A percentile compares a stretch with the other conserved stretches of the same genome.
These are phyloP conservation scores for Vitellaria paradoxa DNA, from an alignment of 179 eudicot genomes.

Conservation along the genomic window DNA sequence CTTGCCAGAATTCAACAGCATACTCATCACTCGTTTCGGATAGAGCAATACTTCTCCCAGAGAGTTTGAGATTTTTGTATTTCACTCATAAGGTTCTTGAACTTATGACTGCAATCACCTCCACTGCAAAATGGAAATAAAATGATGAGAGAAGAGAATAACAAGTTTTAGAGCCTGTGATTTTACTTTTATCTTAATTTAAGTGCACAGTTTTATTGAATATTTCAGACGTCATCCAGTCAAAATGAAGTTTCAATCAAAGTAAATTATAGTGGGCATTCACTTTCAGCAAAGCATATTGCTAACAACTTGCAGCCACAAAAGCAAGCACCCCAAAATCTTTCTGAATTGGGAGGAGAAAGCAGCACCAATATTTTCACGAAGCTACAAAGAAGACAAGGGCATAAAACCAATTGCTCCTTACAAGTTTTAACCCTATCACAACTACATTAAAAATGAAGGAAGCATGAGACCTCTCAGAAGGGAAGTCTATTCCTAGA, in stretches of 20 bases:
- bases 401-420: too few species aligned
- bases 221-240: too few species aligned
- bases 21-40: constrained; percentile 67
- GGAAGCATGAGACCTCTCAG: too few species aligned
- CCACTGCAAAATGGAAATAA: constrained; percentile 57
- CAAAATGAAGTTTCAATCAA: background rate
- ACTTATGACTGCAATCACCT: constrained; percentile 83
- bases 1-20: background rate
- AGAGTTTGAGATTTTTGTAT: constrained; percentile 57
- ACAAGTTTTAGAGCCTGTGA: too few species aligned
- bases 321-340: background rate
- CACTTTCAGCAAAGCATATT: background rate
- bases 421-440: too few species aligned
- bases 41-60: constrained; percentile 69
- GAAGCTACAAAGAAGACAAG: too few species aligned
- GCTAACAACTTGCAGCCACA: background rate
- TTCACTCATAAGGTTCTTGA: constrained; percentile 90
- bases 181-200: too few species aligned
- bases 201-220: too few species aligned
- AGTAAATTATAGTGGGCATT: background rate
- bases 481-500: too few species aligned
- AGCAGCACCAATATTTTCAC: background rate
- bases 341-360: background rate
- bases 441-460: too few species aligned
- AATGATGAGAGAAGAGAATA: background rate